Conservation (phyloP, 148 eudicot species). For the Rhododendron williamsianum region DNA sequence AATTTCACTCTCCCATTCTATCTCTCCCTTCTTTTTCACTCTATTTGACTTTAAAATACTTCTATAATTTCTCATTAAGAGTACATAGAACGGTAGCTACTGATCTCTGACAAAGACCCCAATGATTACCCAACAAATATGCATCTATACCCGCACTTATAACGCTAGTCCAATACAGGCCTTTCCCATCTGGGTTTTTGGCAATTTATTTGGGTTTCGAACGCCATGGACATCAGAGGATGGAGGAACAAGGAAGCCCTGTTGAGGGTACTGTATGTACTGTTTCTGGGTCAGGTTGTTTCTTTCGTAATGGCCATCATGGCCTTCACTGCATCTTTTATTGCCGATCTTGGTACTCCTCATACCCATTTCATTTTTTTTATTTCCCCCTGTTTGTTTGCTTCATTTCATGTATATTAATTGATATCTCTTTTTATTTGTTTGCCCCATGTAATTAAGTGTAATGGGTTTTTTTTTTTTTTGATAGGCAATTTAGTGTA, state of each 20-base stretch:
- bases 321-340: slow-evolving; percentile 46
- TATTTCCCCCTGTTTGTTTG: neutral
- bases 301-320: slow-evolving; percentile 50
- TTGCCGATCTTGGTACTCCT: slow-evolving; percentile 43
- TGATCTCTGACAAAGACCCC: neutral
- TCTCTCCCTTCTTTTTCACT: neutral
- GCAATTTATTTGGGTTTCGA: neutral
- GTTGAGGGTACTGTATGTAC: slow-evolving; percentile 12
- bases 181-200: slow-evolving; percentile 8
- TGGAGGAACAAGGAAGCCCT: slow-evolving; percentile 24
- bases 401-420: neutral
- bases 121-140: neutral
- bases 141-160: neutral
- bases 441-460: neutral
- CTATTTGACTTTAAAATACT: neutral
- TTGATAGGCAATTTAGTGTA: neutral
- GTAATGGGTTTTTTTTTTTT: neutral
- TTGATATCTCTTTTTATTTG: neutral
- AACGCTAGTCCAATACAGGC: neutral
- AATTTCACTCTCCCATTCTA: no score
- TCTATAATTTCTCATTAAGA: neutral
- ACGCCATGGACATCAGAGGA: slow-evolving; percentile 14
- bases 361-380: neutral
- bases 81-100: neutral
- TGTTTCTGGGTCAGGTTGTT: slow-evolving; percentile 60